Evolutionary conservation across 179 eudicot genomes (phyloP).

Genomic region (Sideroxylon spinosum): DNA sequence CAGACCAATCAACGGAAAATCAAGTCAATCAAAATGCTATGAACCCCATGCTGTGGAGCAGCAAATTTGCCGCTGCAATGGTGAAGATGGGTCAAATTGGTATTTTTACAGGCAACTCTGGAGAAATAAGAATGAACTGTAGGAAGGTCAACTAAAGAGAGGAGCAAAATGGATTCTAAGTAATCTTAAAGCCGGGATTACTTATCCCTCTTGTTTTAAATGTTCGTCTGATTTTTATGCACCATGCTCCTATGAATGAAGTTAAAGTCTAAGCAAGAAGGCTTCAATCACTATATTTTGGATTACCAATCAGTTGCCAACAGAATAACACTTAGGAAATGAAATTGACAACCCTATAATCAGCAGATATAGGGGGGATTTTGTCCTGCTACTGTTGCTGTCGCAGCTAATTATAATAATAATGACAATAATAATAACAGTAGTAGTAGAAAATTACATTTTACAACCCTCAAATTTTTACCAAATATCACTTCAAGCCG

Average conservation of each 20-base stretch:
- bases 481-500: too few species aligned
- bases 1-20: constrained; percentile 30
- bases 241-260: background rate
- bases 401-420: too few species aligned
- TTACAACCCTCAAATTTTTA: too few species aligned
- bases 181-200: background rate
- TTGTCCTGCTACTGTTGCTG: background rate
- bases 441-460: too few species aligned
- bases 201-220: background rate
- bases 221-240: background rate
- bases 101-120: constrained; percentile 50
- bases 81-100: constrained; percentile 62
- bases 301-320: constrained; percentile 1
- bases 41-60: constrained; percentile 39
- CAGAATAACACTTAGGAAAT: background rate
- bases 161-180: background rate
- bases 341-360: constrained; percentile 12
- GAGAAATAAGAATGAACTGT: constrained; percentile 63
- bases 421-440: too few species aligned
- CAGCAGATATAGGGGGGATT: constrained; percentile 5
- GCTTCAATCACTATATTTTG: background rate
- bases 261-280: background rate
- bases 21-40: constrained; percentile 47
- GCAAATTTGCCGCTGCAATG: constrained; percentile 66
- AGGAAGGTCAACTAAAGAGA: constrained; percentile 42